Evolutionary conservation across 129 eudicot genomes (phyloP).

Genomic region (Pseudognaphalium luteoalbum): DNA sequence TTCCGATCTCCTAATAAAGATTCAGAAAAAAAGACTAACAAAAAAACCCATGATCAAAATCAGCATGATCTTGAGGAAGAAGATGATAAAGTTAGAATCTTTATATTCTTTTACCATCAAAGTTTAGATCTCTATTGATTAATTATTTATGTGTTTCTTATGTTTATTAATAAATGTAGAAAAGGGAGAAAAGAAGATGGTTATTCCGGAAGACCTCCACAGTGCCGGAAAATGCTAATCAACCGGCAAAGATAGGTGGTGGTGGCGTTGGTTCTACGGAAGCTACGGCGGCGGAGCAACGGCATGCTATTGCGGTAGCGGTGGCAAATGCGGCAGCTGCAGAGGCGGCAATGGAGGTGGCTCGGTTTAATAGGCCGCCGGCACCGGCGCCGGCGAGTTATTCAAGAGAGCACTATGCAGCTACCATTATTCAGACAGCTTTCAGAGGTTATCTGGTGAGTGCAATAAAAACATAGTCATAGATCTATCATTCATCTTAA

Average conservation of each 20-base stretch:
- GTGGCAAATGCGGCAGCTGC: conserved; percentile 58
- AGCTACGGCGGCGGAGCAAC: conserved; percentile 33
- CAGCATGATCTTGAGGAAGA: conserved; percentile 42
- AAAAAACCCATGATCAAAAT: conserved; percentile 23
- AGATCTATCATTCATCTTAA: conserved; percentile 33
- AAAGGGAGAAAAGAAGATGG: conserved; percentile 65
- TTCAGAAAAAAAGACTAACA: conserved; percentile 20
- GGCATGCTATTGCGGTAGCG: conserved; percentile 59
- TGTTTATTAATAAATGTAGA: conserved; percentile 29
- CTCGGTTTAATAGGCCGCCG: conserved; percentile 40
- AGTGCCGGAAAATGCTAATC: conserved; percentile 27
- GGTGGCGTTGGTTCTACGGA: conserved; percentile 5
- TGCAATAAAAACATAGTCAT: conserved; percentile 13
- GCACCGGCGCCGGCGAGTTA: conserved; percentile 4
- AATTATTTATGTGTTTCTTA: background rate
- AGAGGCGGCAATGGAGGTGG: conserved; percentile 58
- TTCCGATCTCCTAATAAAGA: conserved; percentile 74
- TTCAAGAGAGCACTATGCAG: conserved; percentile 47
- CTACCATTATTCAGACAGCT: conserved; percentile 63
- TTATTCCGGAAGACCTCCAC: conserved; percentile 51
- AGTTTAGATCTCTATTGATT: background rate
- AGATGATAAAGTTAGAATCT: conserved; percentile 47
- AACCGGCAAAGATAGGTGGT: background rate
- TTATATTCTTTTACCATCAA: background rate
- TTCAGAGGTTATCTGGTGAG: conserved; percentile 81